Conservation (phyloP, 2,329 filamentous ascomycete genomes). For the Myriosclerotinia curreyana region DNA sequence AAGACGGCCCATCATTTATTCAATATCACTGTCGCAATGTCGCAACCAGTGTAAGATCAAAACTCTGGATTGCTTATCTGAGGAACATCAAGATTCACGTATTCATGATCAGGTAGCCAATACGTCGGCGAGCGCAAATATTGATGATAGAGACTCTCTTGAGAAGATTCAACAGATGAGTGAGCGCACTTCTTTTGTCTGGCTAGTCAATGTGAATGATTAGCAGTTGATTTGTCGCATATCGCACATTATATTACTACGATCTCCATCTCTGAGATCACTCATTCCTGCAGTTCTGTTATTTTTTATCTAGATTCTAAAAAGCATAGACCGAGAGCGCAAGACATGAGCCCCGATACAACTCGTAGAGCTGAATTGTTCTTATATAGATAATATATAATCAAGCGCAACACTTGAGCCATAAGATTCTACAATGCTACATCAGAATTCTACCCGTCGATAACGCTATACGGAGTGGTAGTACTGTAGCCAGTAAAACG, state of each 20-base stretch:
- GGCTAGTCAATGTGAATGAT: not conserved
- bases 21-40: no score
- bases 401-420: no score
- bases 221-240: not conserved
- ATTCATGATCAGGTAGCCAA: not conserved
- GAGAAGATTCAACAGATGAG: not conserved
- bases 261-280: not conserved
- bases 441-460: no score
- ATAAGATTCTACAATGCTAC: no score
- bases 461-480: no score
- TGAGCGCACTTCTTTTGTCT: not conserved
- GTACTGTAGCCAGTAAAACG: no score
- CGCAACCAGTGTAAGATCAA: no score
- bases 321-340: not conserved
- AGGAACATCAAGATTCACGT: slow-evolving; percentile 12
- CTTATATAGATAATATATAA: no score
- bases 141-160: not conserved
- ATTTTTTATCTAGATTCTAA: not conserved
- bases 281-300: no score
- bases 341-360: not conserved
- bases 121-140: not conserved
- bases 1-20: no score
- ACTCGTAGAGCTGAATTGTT: no score
- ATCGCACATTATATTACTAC: not conserved
- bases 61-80: slow-evolving; percentile 11